Evolutionary conservation across 78 protist species (phyloP).

Genomic region (Cyanophora paradoxa): DNA sequence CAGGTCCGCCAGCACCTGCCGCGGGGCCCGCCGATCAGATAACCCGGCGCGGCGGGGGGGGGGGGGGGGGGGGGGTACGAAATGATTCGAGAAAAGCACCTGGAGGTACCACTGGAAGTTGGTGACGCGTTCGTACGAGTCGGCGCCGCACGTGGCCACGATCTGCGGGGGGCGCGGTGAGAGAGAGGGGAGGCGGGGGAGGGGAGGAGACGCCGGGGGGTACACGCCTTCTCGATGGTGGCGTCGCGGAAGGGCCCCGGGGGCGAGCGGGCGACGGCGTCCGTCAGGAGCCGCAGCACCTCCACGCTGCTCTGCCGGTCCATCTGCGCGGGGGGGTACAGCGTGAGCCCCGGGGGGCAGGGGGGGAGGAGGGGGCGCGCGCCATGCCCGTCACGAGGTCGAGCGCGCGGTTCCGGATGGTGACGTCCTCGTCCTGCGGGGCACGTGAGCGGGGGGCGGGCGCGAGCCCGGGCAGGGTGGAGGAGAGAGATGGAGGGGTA

Average conservation of each 20-base stretch:
- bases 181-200: no score
- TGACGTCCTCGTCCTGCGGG: constrained; percentile 72
- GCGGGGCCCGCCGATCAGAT: neutral
- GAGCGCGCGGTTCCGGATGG: constrained; percentile 85
- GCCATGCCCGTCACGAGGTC: constrained; percentile 61
- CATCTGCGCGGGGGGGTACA: neutral
- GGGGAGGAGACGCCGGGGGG: no score
- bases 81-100: constrained; percentile 35
- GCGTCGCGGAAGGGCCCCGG: constrained; percentile 63
- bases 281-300: constrained; percentile 57
- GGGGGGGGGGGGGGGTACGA: constrained; percentile 7
- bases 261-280: constrained; percentile 38
- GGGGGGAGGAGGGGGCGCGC: no score
- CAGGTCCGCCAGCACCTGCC: neutral
- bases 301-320: constrained; percentile 22
- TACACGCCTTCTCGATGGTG: constrained; percentile 65
- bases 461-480: no score
- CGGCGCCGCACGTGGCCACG: constrained; percentile 57
- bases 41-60: neutral
- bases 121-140: constrained; percentile 59
- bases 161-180: no score
- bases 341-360: no score
- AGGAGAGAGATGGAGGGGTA: no score
- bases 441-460: no score
- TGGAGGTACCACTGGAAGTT: constrained; percentile 90